Evolutionary conservation across 2,329 filamentous ascomycete species (phyloP).

Genomic region (Sporothrix pallida): DNA sequence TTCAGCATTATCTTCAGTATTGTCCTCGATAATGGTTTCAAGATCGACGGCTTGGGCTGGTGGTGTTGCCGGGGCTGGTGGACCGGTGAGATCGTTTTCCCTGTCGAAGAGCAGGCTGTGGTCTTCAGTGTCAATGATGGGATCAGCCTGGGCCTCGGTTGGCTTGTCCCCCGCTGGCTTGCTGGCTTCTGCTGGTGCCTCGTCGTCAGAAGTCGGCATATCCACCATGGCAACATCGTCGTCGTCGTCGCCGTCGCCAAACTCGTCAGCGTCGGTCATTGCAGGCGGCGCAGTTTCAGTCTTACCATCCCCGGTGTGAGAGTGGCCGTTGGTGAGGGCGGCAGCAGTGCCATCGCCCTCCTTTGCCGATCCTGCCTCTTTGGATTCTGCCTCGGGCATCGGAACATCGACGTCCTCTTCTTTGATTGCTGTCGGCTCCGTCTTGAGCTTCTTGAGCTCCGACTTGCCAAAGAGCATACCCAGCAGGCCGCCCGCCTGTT

Average conservation of each 20-base stretch:
- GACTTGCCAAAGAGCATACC: conserved; percentile 65
- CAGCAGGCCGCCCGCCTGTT: conserved; percentile 56
- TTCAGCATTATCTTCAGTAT: too few relatives aligned
- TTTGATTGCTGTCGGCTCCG: conserved; percentile 44
- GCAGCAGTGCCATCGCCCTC: conserved; percentile 33
- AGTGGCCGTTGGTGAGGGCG: conserved; percentile 12
- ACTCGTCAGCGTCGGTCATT: neutral
- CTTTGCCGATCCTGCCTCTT: conserved; percentile 44
- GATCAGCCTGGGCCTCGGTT: neutral
- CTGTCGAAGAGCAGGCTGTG: neutral
- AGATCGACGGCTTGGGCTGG: conserved; percentile 38
- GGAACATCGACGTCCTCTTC: conserved; percentile 41
- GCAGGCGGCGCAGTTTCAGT: neutral
- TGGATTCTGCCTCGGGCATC: conserved; percentile 45
- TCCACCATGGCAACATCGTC: conserved; percentile 42
- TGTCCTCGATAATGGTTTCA: too few relatives aligned
- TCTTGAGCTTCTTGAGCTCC: conserved; percentile 60
- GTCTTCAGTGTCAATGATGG: neutral
- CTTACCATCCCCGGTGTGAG: neutral
- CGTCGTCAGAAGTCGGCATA: conserved; percentile 31
- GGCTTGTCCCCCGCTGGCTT: neutral
- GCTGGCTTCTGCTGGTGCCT: neutral
- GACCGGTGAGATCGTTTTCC: neutral
- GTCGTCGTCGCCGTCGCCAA: conserved; percentile 43
- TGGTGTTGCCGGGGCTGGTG: conserved; percentile 40